Base-by-base conservation (phyloP, 192 early-diverging fungal species). In the Mortierella alpina region DNA sequence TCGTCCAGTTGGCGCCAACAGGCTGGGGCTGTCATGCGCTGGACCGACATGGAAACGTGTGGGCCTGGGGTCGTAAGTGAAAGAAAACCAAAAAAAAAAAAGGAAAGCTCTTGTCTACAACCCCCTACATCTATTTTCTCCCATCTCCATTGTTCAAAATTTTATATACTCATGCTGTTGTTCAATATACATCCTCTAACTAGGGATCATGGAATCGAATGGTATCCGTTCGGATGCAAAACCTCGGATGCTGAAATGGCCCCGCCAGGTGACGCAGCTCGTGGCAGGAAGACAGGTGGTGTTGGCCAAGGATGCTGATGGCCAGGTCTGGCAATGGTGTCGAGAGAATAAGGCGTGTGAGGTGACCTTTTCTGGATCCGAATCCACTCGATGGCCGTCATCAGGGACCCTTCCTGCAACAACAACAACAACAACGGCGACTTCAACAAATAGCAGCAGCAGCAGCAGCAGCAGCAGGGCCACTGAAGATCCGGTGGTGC, bases 41-140 rank as follows among this genome's bases (percentile, higher is more conserved):
- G 15, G 76, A 79, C 44, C 65, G 66, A 46, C 63, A 72, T 7
- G 76, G 76, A 4, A 72, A 79, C 40, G 59, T 79, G 11, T 79
- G 76, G 76, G 68, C 76, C 6, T 79, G 76, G 76, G 76, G 76
- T 12, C 69, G 76, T 79, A 79, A 67, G 76, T 72, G 31, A 31
- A 31, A 3, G 3, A 31, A 31, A n/a, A n/a, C n/a, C n/a, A n/a
- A n/a, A n/a, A n/a, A n/a, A n/a, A n/a, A n/a, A n/a, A n/a, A n/a
- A n/a, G n/a, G n/a, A n/a, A n/a, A n/a, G n/a, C n/a, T n/a, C n/a
- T n/a, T n/a, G n/a, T n/a, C n/a, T n/a, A n/a, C n/a, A n/a, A 31
- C 31, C 1, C 31, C 31, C 31, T 7, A 9, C 9, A 31, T 46
- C 10, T 15, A 5, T 20, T 61, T 61, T 23, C 15, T 23, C 7